These are phyloP conservation scores for Staphylotrichum longicolle DNA, from an alignment of 495 filamentous ascomycete species.

Conservation along the genomic window DNA sequence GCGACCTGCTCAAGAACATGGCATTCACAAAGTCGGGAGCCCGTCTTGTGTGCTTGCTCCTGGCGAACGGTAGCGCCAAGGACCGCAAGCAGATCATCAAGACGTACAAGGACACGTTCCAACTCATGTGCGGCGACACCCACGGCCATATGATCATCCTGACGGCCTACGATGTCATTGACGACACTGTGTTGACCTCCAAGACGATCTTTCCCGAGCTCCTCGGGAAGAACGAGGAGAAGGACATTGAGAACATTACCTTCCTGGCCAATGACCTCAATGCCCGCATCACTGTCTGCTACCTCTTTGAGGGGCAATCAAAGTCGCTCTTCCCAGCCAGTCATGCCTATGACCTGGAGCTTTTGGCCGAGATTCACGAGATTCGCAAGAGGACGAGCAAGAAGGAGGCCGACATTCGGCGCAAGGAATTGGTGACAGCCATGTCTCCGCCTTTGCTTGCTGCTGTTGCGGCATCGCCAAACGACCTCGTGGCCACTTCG, in stretches of 20 bases:
- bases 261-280: conserved; percentile 63
- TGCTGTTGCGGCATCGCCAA: conserved; percentile 65
- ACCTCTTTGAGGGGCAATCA: conserved; percentile 71
- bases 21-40: conserved; percentile 91
- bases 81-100: conserved; percentile 86
- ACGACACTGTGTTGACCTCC: conserved; percentile 85
- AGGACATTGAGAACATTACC: conserved; percentile 61
- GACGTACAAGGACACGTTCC: conserved; percentile 80
- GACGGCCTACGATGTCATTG: conserved; percentile 82
- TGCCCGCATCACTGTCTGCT: conserved; percentile 77
- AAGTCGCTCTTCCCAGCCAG: conserved; percentile 64
- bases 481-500: conserved; percentile 63
- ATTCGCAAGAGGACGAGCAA: conserved; percentile 80
- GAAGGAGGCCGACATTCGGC: conserved; percentile 75
- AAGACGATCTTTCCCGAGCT: conserved; percentile 85
- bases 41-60: conserved; percentile 70
- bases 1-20: conserved; percentile 86
- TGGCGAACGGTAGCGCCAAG: conserved; percentile 85
- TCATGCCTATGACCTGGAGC: conserved; percentile 57
- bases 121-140: conserved; percentile 73
- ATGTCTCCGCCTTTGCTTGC: conserved; percentile 66
- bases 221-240: conserved; percentile 61
- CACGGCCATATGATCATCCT: conserved; percentile 79
- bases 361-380: conserved; percentile 71
- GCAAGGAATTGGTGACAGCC: conserved; percentile 69